Evolutionary conservation across 2,329 filamentous ascomycete species (phyloP).

Genomic region (Aspergillus pseudoglaucus): DNA sequence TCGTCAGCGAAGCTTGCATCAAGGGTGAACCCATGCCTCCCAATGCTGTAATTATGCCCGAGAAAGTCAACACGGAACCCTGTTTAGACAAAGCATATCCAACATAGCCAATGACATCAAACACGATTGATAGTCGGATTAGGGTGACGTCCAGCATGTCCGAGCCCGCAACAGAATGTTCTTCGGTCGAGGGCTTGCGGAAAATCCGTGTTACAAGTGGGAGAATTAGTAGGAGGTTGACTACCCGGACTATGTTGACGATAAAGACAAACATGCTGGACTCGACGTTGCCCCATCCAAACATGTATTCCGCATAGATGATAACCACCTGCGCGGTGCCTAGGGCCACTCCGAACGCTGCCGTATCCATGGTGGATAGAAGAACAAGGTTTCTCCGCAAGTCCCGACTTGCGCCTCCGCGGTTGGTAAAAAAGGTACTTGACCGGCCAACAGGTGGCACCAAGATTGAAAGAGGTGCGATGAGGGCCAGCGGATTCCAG

Average conservation of each 20-base stretch:
- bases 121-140: conserved; percentile 66
- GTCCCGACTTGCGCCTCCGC: conserved; percentile 51
- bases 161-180: conserved; percentile 58
- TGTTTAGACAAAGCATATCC: conserved; percentile 65
- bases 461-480: conserved; percentile 71
- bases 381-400: conserved; percentile 76
- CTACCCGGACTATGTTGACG: conserved; percentile 69
- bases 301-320: conserved; percentile 73
- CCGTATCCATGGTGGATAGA: conserved; percentile 72
- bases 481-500: conserved; percentile 56
- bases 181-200: conserved; percentile 39
- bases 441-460: conserved; percentile 51
- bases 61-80: conserved; percentile 60
- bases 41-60: conserved; percentile 66
- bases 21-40: conserved; percentile 83
- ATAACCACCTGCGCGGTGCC: conserved; percentile 74
- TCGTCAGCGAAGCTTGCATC: conserved; percentile 76
- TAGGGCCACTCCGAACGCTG: conserved; percentile 75
- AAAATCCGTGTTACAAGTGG: conserved; percentile 72
- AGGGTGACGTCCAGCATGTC: conserved; percentile 71
- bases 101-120: conserved; percentile 68
- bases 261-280: conserved; percentile 73
- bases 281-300: conserved; percentile 75
- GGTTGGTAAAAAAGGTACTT: conserved; percentile 32
- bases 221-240: conserved; percentile 66